Percentiles rank a stretch among this genome's conserved stretches.
Conservation (phyloP, 2,329 filamentous ascomycete genomes). For the Neospermospora avenae region DNA sequence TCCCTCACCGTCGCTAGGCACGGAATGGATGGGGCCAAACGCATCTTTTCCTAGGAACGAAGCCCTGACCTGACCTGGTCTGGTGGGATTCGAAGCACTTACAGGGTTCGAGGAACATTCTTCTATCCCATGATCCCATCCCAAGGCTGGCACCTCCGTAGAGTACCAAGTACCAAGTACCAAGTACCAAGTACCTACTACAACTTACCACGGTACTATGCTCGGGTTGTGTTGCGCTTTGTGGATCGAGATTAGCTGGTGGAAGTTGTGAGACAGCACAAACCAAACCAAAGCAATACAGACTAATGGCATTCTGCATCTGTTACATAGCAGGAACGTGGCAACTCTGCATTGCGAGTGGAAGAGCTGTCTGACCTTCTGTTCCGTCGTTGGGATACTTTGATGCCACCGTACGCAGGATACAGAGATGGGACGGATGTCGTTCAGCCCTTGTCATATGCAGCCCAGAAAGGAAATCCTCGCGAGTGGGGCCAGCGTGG, state of each 20-base stretch:
- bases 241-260: too few relatives aligned
- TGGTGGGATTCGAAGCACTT: too few relatives aligned
- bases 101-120: not conserved
- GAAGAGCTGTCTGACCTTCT: not conserved
- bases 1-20: not conserved
- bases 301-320: not conserved
- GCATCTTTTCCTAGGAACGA: too few relatives aligned
- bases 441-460: conserved; percentile 1
- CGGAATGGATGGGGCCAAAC: too few relatives aligned
- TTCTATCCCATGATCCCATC: not conserved
- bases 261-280: too few relatives aligned
- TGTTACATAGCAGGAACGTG: not conserved
- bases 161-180: too few relatives aligned
- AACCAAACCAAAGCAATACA: not conserved
- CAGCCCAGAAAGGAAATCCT: conserved; percentile 20
- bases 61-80: not conserved
- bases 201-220: too few relatives aligned
- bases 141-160: too few relatives aligned
- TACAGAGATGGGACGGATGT: not conserved
- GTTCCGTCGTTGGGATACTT: too few relatives aligned
- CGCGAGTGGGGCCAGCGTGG: conserved; percentile 16
- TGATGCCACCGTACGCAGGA: too few relatives aligned
- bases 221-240: too few relatives aligned
- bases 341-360: not conserved
- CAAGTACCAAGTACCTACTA: too few relatives aligned